Conservation (phyloP, 2,329 filamentous ascomycete species). For the Calycina herbarum region DNA sequence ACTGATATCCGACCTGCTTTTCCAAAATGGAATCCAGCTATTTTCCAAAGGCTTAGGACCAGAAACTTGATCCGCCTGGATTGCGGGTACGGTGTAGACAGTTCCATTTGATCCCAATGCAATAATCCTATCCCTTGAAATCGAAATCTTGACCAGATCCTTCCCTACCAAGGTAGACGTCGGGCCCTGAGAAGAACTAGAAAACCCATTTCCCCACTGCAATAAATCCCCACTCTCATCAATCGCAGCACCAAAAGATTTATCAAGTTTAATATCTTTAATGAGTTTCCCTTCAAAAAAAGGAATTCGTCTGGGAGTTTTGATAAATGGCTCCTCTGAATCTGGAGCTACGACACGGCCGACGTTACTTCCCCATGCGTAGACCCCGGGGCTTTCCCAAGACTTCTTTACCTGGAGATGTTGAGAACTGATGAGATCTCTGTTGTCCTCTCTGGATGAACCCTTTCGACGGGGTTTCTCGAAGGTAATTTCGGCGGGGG, state of each 20-base stretch:
- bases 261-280: constrained; percentile 82
- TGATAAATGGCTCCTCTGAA: constrained; percentile 74
- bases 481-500: constrained; percentile 59
- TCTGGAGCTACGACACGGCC: constrained; percentile 84
- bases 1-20: constrained; percentile 55
- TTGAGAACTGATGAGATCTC: constrained; percentile 78
- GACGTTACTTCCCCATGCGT: constrained; percentile 87
- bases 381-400: constrained; percentile 81
- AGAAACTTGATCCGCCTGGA: constrained; percentile 66
- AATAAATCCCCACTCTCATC: constrained; percentile 84
- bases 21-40: constrained; percentile 75
- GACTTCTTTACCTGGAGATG: constrained; percentile 85
- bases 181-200: constrained; percentile 62
- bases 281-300: constrained; percentile 85
- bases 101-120: constrained; percentile 72
- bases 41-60: constrained; percentile 65
- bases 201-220: constrained; percentile 86
- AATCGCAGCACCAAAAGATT: constrained; percentile 80
- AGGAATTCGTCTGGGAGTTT: constrained; percentile 72
- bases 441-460: constrained; percentile 67
- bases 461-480: constrained; percentile 63
- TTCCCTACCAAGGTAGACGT: constrained; percentile 76
- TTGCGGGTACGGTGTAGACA: constrained; percentile 82
- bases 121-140: constrained; percentile 82
- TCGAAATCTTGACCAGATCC: constrained; percentile 70